Evolutionary conservation across 441 rosid species (phyloP).

Genomic region (Gossypium trilobum): DNA sequence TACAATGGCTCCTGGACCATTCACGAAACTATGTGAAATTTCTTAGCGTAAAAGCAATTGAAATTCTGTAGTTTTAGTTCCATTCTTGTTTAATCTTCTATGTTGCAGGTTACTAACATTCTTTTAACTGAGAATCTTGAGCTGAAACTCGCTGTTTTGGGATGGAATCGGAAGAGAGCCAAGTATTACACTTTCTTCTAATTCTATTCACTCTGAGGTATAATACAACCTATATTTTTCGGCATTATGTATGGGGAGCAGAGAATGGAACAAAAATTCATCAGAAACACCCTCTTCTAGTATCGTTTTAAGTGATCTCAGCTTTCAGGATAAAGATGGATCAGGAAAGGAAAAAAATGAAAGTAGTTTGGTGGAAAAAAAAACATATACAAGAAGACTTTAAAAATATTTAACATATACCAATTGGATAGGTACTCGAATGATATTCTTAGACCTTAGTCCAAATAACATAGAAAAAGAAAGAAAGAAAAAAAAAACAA

Average conservation of each 20-base stretch:
- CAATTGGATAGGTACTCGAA: neutral
- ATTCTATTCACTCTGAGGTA: too few species aligned
- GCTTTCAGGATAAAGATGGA: neutral
- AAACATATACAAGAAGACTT: neutral
- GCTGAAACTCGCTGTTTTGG: slow-evolving; percentile 55
- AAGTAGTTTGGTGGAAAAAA: neutral
- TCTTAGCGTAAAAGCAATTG: neutral
- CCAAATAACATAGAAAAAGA: neutral
- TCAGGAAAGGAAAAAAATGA: neutral
- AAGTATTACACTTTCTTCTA: slow-evolving; percentile 33
- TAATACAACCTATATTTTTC: neutral
- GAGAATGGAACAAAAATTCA: neutral
- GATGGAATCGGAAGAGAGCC: slow-evolving; percentile 55
- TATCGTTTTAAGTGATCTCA: neutral
- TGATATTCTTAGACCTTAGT: too few species aligned
- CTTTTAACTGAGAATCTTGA: slow-evolving; percentile 48
- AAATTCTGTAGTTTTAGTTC: neutral
- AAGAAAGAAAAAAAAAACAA: too few species aligned
- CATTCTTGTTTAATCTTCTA: neutral
- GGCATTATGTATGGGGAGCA: neutral
- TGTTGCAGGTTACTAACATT: slow-evolving; percentile 52
- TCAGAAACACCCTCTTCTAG: neutral
- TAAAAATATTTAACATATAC: neutral
- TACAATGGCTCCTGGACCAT: slow-evolving; percentile 6
- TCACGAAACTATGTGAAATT: neutral